These are phyloP conservation scores for Clonostachys solani DNA, from an alignment of 2,329 filamentous ascomycete species.

Conservation along the genomic window DNA sequence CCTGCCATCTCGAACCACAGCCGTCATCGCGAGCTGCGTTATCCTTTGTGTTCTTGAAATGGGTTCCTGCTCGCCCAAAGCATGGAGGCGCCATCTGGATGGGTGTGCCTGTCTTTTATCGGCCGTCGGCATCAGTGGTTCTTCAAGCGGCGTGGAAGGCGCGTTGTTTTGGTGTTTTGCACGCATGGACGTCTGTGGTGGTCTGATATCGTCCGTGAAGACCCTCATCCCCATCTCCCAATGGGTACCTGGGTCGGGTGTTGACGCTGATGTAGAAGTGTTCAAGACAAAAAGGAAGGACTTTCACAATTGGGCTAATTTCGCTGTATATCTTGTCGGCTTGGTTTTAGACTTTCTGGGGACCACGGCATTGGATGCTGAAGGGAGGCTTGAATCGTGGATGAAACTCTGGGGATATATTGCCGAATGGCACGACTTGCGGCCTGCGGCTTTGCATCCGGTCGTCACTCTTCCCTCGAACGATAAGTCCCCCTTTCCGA, in stretches of 20 bases:
- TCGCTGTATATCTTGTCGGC: slow-evolving; percentile 41
- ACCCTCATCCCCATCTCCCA: slow-evolving; percentile 41
- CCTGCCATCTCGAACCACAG: slow-evolving; percentile 38
- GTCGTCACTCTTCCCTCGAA: slow-evolving; percentile 24
- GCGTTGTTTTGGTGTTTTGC: slow-evolving; percentile 52
- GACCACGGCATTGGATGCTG: slow-evolving; percentile 10
- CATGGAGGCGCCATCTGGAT: slow-evolving; percentile 46
- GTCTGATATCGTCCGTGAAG: slow-evolving; percentile 43
- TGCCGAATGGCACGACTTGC: slow-evolving; percentile 31
- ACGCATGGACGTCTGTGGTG: slow-evolving; percentile 50
- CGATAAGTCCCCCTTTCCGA: slow-evolving; percentile 43
- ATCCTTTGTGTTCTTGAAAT: slow-evolving; percentile 51
- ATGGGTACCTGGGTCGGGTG: slow-evolving; percentile 31
- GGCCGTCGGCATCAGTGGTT: slow-evolving; percentile 44
- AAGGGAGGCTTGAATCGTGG: slow-evolving; percentile 19
- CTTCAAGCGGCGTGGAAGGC: slow-evolving; percentile 41
- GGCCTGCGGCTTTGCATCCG: slow-evolving; percentile 27
- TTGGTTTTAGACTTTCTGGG: slow-evolving; percentile 30
- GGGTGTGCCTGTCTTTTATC: slow-evolving; percentile 46
- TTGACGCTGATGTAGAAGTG: slow-evolving; percentile 20
- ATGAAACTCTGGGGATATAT: slow-evolving; percentile 29
- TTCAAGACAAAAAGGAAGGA: slow-evolving; percentile 22
- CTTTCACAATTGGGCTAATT: slow-evolving; percentile 45
- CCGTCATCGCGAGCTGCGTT: slow-evolving; percentile 47
- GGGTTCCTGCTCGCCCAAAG: slow-evolving; percentile 41